Base-by-base conservation (phyloP, 768 basidiomycete species). In the Hygrocybe punicea region DNA sequence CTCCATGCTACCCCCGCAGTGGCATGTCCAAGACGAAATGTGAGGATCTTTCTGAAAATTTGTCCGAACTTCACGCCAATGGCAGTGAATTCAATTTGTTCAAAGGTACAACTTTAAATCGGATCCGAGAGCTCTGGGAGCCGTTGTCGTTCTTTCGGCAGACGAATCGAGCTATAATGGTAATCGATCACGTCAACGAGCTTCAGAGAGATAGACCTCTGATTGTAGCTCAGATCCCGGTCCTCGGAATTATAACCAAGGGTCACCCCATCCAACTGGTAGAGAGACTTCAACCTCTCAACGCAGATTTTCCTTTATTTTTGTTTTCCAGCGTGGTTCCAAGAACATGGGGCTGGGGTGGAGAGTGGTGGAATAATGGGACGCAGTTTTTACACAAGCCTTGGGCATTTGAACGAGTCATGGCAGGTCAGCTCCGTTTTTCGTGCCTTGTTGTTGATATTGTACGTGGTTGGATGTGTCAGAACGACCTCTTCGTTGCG, bases 371-470 rank as follows among this genome's bases (percentile, higher is more conserved):
- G 78, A 23, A 63, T 66, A 39, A 79, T 84, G 2, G 92, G 91
- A 19, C 80, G 91, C 36, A 91, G 89, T 63, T 93, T 89, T 74
- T 93, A 91, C 67, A 93, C 92, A 1, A 79, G 84, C 59, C 78
- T 93, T 0, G 91, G 91, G 0, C 92, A 95, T 67, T 71, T 84
- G 52, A 85, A 84, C 63, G 84, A 87, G 64, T 91, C 88, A 33
- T 91, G 89, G 89, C 72, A 81, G 73, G 88, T 85, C 53, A 56
- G 79, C 29, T 69, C 19, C 54, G 21, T 6, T 25, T 24, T 24
- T 9, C 2, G n/a, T 45, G 9, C 11, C 23, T 42, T 25, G 23
- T 6, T 25, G 37, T 37, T 39, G 42, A 45, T 36, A 7, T 10
- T 6, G 4, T 48, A 29, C 25, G 35, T 48, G 24, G 42, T 33